Base-by-base conservation (phyloP, 2,329 filamentous ascomycete genomes). In the Capronia coronata region DNA sequence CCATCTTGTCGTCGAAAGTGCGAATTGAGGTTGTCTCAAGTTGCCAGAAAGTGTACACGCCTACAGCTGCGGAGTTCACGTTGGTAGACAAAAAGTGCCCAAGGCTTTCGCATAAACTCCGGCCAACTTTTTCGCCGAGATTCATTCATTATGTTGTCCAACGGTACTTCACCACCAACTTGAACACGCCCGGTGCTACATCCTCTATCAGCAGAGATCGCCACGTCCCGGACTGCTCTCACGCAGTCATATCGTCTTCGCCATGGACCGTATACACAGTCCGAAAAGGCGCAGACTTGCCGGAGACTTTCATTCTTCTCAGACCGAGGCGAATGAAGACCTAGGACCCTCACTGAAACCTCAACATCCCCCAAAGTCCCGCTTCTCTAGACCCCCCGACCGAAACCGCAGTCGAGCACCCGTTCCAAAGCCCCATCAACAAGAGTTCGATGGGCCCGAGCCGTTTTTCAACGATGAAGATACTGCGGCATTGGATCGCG, bases 401-500 rank as follows among this genome's bases (percentile, higher is more conserved):
- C 35, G 51, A 45, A 30, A 25, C 14, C 51, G 54, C 14, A 52
- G 59, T 65, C 58, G 63, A 59, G 35, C 32, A 9, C 41, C 16
- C 5, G n/a, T 21, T 25, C 61, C 64, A 5, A 64, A 63, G 14
- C 62, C 63, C 16, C 74, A 73, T 52, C 82, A 79, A 57, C 64
- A 71, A 19, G 75, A 78, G 48, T 80, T 83, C 50, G 80, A 86
- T 40, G 77, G 75, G 2, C 76, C 80, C 0, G 82, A 85, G 61
- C 75, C 79, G 2, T 71, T 73, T 11, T 74, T 81, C 11, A 74
- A 77, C 27, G 77, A 84, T 32, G 80, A 87, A 54, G 87, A 94
- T 56, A 78, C 81, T 14, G 78, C 78, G 55, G 86, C 83, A 8
- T 74, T 95, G 47, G 90, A 96, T 64, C 81, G 90, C 54, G 90